Conservation (phyloP, 164 flowering plant genomes). For the Taxillus chinensis region DNA sequence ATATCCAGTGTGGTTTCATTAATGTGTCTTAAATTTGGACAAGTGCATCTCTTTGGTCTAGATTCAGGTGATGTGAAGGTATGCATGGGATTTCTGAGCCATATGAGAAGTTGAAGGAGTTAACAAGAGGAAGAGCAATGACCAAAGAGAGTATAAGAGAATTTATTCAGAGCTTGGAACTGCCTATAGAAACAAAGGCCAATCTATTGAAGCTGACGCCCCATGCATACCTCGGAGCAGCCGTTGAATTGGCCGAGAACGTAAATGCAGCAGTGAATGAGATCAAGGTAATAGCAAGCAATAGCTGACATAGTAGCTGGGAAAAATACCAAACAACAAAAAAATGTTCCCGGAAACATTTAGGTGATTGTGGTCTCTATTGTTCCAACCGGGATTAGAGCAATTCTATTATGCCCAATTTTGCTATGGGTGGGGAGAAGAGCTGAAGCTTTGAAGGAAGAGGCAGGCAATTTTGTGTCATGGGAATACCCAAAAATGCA, state of each 20-base stretch:
- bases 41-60: not conserved
- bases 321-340: no score
- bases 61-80: constrained; percentile 81
- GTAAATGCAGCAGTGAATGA: constrained; percentile 25
- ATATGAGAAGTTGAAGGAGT: constrained; percentile 89
- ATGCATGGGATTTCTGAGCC: constrained; percentile 88
- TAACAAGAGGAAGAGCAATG: constrained; percentile 81
- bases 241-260: constrained; percentile 45
- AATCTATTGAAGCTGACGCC: constrained; percentile 63
- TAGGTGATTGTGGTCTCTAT: no score
- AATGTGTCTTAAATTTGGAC: no score
- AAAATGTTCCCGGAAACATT: no score
- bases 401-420: no score
- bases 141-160: constrained; percentile 59
- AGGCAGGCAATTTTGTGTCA: no score
- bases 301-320: not conserved
- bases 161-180: constrained; percentile 59
- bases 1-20: no score
- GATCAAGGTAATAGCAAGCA: constrained; percentile 12
- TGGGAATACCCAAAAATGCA: no score
- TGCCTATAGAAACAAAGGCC: constrained; percentile 58
- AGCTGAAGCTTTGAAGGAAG: no score
- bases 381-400: no score
- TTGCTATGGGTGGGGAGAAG: no score
- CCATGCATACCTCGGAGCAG: constrained; percentile 63